Percentiles rank a stretch among this genome's conserved stretches.
phyloP scores from a whole-genome alignment of 208 protist species.

The Trichomonas tenax region DNA sequence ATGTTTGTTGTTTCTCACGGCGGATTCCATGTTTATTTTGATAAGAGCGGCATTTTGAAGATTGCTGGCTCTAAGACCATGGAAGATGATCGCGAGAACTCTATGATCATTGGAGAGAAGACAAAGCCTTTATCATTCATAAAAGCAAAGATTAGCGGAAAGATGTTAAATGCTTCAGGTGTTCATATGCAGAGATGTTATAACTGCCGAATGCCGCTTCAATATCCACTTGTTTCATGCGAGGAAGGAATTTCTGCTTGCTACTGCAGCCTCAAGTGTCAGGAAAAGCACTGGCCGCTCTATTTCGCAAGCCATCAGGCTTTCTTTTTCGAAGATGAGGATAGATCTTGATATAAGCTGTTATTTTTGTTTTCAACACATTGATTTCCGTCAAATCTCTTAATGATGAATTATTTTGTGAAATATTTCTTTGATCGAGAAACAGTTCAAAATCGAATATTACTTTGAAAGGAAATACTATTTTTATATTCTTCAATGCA shows the following conservation, averaged over 20 bases:
- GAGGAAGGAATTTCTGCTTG: background rate
- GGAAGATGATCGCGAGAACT: too few relatives aligned
- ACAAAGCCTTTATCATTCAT: background rate
- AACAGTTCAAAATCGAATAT: background rate
- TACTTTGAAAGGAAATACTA: too few relatives aligned
- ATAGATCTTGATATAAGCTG: background rate
- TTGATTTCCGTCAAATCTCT: background rate
- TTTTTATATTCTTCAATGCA: too few relatives aligned
- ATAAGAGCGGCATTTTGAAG: background rate
- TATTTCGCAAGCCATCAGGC: background rate
- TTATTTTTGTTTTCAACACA: background rate
- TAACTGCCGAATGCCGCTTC: background rate
- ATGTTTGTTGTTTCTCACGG: background rate
- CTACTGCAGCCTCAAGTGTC: background rate
- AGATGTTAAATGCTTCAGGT: background rate
- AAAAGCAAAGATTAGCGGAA: background rate
- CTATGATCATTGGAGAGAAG: background rate
- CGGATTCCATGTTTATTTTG: background rate
- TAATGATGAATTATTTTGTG: background rate
- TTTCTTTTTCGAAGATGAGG: background rate
- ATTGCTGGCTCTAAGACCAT: background rate
- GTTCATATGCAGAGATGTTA: background rate
- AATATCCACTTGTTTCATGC: background rate
- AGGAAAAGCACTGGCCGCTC: background rate
- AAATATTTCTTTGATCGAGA: background rate